Base-by-base conservation (phyloP, 495 filamentous ascomycete species). In the Penicillium soppii region DNA sequence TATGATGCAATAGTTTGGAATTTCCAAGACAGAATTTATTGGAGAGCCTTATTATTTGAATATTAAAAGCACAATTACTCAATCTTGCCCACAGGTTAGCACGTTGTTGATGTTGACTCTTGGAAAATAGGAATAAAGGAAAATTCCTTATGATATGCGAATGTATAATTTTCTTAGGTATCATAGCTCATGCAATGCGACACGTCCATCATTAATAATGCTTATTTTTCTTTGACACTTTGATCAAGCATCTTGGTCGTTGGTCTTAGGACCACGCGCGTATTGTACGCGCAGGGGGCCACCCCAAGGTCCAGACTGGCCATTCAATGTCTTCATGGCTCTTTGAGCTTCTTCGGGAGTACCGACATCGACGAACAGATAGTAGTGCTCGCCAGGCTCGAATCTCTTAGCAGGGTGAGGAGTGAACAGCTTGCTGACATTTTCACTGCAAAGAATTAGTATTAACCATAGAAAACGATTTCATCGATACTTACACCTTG, bases 301-400 rank as follows among this genome's bases (percentile, higher is more conserved):
- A 47, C 75, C 77, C 76, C 76, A 79, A 5, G 76, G 75, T 7
- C 71, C 71, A 27, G 66, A 54, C 36, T 57, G 50, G 15, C 68
- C 72, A 36, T 73, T 72, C 49, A 77, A 47, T 0, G 63, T 63
- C 13, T 68, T 57, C 65, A 73, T 69, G 29, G 70, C 69, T 29
- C 79, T 77, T 47, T 80, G 63, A 6, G 81, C 81, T 47, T 87
- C 81, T 44, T 84, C 74, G 1, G 69, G 56, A 44, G 68, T 80
- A 37, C 64, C 60, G 43, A 88, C 77, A 59, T 88, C 85, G 16
- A 88, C 81, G 57, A 87, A 88, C 54, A 82, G 78, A 68, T 84
- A 86, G 67, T 88, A 80, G 59, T 85, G 78, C 54, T 83, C 76
- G 50, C 81, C 82, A 0, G 76, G 68, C 32, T 75, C 72, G 22